A percentile compares a stretch with the other conserved stretches of the same genome.
Conservation (phyloP, 1,284 basidiomycete genomes). For the Cutaneotrichosporon arboriforme region DNA sequence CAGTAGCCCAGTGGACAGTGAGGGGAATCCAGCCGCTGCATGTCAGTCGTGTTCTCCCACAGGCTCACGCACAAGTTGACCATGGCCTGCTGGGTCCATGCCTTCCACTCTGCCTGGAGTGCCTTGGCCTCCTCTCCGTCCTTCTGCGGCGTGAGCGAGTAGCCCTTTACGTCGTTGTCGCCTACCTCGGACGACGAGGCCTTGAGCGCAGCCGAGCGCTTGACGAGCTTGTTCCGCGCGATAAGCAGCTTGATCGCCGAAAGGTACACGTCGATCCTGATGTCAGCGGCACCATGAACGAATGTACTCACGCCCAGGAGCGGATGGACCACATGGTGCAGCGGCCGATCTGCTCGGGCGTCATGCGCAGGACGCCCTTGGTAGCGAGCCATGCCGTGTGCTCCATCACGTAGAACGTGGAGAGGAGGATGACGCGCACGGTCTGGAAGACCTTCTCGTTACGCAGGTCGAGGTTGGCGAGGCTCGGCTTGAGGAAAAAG, state of each 20-base stretch:
- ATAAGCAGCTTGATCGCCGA: constrained; percentile 31
- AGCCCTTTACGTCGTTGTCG: constrained; percentile 31
- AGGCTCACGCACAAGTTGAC: constrained; percentile 28
- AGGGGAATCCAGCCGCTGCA: constrained; percentile 43
- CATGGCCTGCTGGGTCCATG: constrained; percentile 30
- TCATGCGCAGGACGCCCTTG: constrained; percentile 38
- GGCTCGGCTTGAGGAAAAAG: constrained; percentile 17
- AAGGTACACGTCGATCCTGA: constrained; percentile 39
- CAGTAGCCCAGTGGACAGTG: constrained; percentile 45
- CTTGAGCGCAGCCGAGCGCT: constrained; percentile 21
- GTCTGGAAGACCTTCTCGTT: constrained; percentile 33
- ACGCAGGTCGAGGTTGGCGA: constrained; percentile 11
- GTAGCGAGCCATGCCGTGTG: constrained; percentile 38
- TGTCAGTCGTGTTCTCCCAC: neutral
- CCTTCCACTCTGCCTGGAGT: constrained; percentile 29
- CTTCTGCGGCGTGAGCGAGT: constrained; percentile 26
- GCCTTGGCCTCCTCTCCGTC: constrained; percentile 8
- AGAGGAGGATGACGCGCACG: constrained; percentile 36
- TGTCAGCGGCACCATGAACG: neutral
- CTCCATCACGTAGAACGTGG: constrained; percentile 43
- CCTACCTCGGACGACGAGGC: constrained; percentile 19
- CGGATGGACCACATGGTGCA: constrained; percentile 13
- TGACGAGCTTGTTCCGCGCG: constrained; percentile 20
- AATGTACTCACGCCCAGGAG: constrained; percentile 43
- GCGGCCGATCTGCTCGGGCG: constrained; percentile 12